Base-by-base conservation (phyloP, 345 rosid genomes). In the Leavenworthia alabamica region DNA sequence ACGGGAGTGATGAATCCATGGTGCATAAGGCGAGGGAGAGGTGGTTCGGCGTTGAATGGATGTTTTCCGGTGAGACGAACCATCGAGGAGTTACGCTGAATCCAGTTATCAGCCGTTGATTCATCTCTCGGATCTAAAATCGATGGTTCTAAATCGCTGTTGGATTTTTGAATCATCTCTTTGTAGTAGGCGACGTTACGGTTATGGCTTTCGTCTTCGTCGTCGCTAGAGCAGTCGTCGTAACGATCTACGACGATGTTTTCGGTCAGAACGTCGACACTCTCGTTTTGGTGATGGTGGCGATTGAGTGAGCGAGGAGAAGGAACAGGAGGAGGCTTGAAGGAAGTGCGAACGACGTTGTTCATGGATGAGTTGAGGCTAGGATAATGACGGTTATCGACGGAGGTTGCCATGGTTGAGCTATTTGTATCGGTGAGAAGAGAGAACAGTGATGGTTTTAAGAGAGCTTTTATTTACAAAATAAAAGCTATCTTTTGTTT, bases 21-120 rank as follows among this genome's bases (percentile, higher is more conserved):
- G 73, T 84, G 89, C 96, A 89, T 86, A 48, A 93, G 97, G 29
- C 86, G 80, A 67, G 68, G 64, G 22, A 93, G 56, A 3, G 97
- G 96, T 0, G 99, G 57, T 56, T 89, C 99, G 1, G 83, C 76
- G 84, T 93, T 93, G 76, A 86, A 93, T 0, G 99, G 99, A 56
- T 93, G 97, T 56, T 93, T 93, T 32, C 99, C 97, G 2, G 97
- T 85, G 77, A 89, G 94, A 24, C 99, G 99, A 61, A 93, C 76
- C 96, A 89, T 82, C 14, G 84, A 45, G 1, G 88, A 66, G 80
- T 89, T 85, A 3, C 99, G 89, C 56, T 82, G 74, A 61, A 93
- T 75, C 99, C 99, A 93, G 28, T 60, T 68, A 36, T 93, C 97
- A 1, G 88, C 78, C 0, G 96, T 93, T 17, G 73, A 80, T 66